Percentiles rank a stretch among this genome's conserved stretches.
These are phyloP conservation scores for Coniochaeta sp. DNA, from an alignment of 2,329 filamentous ascomycete genomes.

Conservation along the genomic window DNA sequence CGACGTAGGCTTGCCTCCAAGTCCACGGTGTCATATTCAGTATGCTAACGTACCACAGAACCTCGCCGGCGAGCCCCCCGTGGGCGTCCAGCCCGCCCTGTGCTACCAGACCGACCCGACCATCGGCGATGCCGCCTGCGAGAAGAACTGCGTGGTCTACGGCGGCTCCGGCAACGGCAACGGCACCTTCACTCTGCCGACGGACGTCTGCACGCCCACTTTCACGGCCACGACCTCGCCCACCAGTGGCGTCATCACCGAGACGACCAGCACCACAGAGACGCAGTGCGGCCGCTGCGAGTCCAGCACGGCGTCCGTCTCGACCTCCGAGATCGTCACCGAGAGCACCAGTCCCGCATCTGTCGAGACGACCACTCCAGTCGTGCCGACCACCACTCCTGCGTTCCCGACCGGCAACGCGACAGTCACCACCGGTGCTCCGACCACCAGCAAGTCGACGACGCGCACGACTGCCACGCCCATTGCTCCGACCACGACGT, in stretches of 20 bases:
- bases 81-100: conserved; percentile 22
- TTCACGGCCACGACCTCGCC: conserved; percentile 7
- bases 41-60: conserved; percentile 18
- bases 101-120: conserved; percentile 32
- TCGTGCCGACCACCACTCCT: background rate
- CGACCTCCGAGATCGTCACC: background rate
- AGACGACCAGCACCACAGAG: background rate
- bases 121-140: conserved; percentile 37
- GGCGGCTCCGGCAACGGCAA: conserved; percentile 16
- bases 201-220: conserved; percentile 24
- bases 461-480: background rate
- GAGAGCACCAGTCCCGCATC: background rate
- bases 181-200: conserved; percentile 27
- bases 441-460: background rate
- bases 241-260: background rate
- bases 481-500: background rate
- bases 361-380: background rate
- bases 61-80: conserved; percentile 32
- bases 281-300: background rate
- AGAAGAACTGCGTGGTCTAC: conserved; percentile 42
- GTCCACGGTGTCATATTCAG: background rate
- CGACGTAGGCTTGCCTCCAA: conserved; percentile 17
- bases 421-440: background rate
- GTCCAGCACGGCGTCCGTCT: background rate
- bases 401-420: background rate